These are phyloP conservation scores for Lophiostoma macrostomum DNA, from an alignment of 495 filamentous ascomycete genomes.

Conservation along the genomic window DNA sequence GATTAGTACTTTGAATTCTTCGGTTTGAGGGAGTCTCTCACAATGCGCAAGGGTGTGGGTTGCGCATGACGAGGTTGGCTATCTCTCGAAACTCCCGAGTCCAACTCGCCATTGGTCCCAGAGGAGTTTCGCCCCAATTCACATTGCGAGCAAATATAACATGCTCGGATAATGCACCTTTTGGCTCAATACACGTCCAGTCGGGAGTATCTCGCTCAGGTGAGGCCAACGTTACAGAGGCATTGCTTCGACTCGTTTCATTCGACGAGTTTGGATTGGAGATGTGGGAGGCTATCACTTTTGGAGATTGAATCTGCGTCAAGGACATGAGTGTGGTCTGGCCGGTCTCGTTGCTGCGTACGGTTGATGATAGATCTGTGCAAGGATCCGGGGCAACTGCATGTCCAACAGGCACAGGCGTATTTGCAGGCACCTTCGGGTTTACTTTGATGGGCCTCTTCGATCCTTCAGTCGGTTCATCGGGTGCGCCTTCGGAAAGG, in stretches of 20 bases:
- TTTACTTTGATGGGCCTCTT: neutral
- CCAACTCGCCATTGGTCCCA: conserved; percentile 28
- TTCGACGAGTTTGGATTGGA: neutral
- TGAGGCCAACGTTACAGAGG: conserved; percentile 12
- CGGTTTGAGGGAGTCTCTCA: no score
- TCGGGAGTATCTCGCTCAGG: conserved; percentile 35
- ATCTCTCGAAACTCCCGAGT: conserved; percentile 20
- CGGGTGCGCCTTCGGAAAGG: neutral
- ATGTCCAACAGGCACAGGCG: no score
- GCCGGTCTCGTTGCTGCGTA: no score
- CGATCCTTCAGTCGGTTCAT: neutral
- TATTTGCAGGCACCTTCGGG: neutral
- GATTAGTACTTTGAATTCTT: no score
- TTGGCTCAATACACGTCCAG: conserved; percentile 30
- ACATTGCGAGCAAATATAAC: conserved; percentile 37
- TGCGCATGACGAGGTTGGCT: conserved; percentile 24
- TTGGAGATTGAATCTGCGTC: neutral
- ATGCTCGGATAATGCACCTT: conserved; percentile 27
- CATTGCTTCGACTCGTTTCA: neutral
- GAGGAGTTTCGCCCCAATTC: conserved; percentile 26
- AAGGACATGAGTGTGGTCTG: conserved; percentile 3
- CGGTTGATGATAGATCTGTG: no score
- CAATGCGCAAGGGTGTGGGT: conserved; percentile 15
- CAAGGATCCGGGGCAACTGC: no score
- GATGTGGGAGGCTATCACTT: neutral